phyloP scores from a whole-genome alignment of 768 basidiomycete genomes.

The Naganishia onofrii region DNA sequence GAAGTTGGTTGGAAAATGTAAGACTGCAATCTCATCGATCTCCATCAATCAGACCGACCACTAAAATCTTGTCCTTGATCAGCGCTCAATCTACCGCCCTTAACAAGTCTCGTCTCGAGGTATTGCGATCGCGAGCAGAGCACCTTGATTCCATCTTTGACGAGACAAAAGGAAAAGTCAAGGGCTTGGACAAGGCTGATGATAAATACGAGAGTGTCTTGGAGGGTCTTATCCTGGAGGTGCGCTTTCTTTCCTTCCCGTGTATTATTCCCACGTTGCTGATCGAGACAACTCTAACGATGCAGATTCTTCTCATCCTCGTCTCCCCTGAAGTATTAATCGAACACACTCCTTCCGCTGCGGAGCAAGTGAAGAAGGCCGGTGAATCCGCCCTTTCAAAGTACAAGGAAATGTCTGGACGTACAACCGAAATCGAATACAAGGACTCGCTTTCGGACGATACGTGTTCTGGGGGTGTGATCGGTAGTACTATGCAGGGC shows the following conservation, averaged over 20 bases:
- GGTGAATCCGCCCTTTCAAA: slow-evolving; percentile 62
- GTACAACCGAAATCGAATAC: slow-evolving; percentile 62
- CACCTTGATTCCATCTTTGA: slow-evolving; percentile 84
- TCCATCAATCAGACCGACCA: slow-evolving; percentile 10
- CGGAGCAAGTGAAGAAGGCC: slow-evolving; percentile 63
- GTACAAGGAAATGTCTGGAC: slow-evolving; percentile 77
- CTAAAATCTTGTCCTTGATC: slow-evolving; percentile 9
- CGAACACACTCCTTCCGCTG: slow-evolving; percentile 67
- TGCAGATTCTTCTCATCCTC: slow-evolving; percentile 69
- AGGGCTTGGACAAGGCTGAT: slow-evolving; percentile 64
- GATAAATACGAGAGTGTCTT: slow-evolving; percentile 76
- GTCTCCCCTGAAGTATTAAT: slow-evolving; percentile 72
- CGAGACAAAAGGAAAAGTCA: slow-evolving; percentile 64
- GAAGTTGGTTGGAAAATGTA: slow-evolving; percentile 97
- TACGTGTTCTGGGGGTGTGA: slow-evolving; percentile 82
- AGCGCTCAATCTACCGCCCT: slow-evolving; percentile 94
- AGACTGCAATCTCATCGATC: slow-evolving; percentile 43
- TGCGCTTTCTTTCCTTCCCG: slow-evolving; percentile 36
- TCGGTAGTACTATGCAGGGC: slow-evolving; percentile 66
- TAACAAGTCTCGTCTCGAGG: slow-evolving; percentile 87
- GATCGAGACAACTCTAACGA: background rate
- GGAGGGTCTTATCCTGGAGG: slow-evolving; percentile 77
- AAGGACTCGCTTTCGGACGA: slow-evolving; percentile 66
- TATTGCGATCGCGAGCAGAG: slow-evolving; percentile 88
- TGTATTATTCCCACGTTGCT: background rate